phyloP scores from a whole-genome alignment of 352 stramenopile species.

The Phytopythium aichiense region DNA sequence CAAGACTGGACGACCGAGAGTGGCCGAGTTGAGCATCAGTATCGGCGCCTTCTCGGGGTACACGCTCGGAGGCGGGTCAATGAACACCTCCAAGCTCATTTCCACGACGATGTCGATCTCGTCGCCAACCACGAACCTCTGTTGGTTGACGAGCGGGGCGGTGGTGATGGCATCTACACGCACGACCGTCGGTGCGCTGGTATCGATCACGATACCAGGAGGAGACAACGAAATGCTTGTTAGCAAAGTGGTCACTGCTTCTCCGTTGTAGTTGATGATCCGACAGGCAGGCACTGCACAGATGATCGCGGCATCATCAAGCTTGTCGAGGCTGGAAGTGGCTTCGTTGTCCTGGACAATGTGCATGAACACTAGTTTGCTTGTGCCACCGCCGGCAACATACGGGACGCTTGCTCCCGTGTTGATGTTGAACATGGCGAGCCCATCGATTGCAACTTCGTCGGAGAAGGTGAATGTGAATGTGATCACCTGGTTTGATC shows the following conservation, averaged over 20 bases:
- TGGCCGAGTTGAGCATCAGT: slow-evolving; percentile 54
- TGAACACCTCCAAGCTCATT: slow-evolving; percentile 70
- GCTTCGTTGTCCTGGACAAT: slow-evolving; percentile 52
- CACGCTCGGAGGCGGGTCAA: slow-evolving; percentile 63
- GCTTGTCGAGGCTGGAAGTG: slow-evolving; percentile 44
- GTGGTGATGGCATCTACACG: slow-evolving; percentile 58
- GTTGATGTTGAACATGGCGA: slow-evolving; percentile 54
- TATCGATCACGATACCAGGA: slow-evolving; percentile 55
- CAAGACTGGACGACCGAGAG: slow-evolving; percentile 40
- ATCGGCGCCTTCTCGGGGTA: slow-evolving; percentile 74
- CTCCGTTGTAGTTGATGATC: slow-evolving; percentile 73
- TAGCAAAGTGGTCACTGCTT: slow-evolving; percentile 33
- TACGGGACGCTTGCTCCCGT: slow-evolving; percentile 54
- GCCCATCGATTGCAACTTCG: slow-evolving; percentile 56
- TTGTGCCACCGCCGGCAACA: slow-evolving; percentile 44
- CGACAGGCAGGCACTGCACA: slow-evolving; percentile 36
- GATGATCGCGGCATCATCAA: slow-evolving; percentile 43
- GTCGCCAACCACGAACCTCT: slow-evolving; percentile 74
- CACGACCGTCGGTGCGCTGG: slow-evolving; percentile 45
- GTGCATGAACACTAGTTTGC: slow-evolving; percentile 60
- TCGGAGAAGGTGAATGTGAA: slow-evolving; percentile 71
- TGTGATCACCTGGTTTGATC: slow-evolving; percentile 67
- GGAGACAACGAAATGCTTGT: slow-evolving; percentile 36
- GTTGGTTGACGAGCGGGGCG: slow-evolving; percentile 47
- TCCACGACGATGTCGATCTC: slow-evolving; percentile 75